Conservation (phyloP, 1,284 basidiomycete species). For the Heliocybe sulcata region DNA sequence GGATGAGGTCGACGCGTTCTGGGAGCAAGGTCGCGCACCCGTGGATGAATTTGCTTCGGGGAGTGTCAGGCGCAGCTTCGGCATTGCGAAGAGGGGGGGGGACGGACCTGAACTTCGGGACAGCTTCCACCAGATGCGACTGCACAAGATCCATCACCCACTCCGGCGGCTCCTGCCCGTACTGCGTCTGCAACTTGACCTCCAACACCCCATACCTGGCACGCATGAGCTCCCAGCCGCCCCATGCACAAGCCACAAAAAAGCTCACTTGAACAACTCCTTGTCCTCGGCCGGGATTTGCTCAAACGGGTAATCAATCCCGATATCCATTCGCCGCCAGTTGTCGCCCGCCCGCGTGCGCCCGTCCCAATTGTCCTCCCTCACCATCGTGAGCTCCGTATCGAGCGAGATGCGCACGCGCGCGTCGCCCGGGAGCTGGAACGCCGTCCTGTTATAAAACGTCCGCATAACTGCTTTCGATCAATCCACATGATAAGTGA, state of each 20-base stretch:
- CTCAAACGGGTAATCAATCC: conserved; percentile 88
- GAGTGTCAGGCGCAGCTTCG: conserved; percentile 2
- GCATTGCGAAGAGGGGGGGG: background rate
- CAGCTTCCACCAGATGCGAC: conserved; percentile 90
- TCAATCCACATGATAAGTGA: background rate
- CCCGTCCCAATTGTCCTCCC: conserved; percentile 98
- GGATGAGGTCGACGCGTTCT: conserved; percentile 94
- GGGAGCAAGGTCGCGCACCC: conserved; percentile 93
- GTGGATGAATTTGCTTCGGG: conserved; percentile 88
- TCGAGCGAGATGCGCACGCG: conserved; percentile 97
- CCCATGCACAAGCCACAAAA: background rate
- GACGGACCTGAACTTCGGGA: conserved; percentile 73
- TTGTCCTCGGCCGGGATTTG: conserved; percentile 77
- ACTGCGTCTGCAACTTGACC: conserved; percentile 96
- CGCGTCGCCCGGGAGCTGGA: conserved; percentile 97
- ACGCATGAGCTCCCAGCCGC: no score
- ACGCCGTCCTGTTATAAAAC: conserved; percentile 99
- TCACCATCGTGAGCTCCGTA: conserved; percentile 89
- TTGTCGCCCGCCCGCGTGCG: conserved; percentile 73
- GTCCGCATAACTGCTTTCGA: conserved; percentile 76
- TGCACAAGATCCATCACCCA: conserved; percentile 96
- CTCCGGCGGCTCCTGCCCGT: conserved; percentile 92
- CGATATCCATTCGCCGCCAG: conserved; percentile 93
- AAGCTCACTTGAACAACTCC: conserved; percentile 82
- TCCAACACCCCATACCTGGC: conserved; percentile 87